Evolutionary conservation across 2,329 filamentous ascomycete species (phyloP).

Genomic region (Teratosphaeria destructans): DNA sequence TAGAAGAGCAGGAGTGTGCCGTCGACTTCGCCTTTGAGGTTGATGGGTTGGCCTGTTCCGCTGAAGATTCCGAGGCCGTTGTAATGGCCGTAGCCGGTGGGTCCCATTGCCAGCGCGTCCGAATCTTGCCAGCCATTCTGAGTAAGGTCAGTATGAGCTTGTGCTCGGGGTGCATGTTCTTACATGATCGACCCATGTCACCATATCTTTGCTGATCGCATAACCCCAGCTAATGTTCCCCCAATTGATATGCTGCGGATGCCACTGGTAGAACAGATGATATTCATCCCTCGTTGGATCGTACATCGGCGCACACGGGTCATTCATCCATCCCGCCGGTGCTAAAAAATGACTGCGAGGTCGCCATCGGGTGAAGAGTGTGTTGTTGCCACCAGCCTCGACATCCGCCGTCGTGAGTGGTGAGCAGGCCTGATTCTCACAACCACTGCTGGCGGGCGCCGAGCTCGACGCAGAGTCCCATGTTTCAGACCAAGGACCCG

Average conservation of each 20-base stretch:
- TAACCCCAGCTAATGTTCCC: constrained; percentile 43
- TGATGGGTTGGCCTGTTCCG: constrained; percentile 41
- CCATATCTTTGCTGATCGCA: constrained; percentile 40
- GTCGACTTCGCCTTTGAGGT: constrained; percentile 35
- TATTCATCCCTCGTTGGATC: constrained; percentile 39
- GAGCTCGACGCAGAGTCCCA: background rate
- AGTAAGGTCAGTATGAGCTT: constrained; percentile 8
- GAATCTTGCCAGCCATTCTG: constrained; percentile 37
- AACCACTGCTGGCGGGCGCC: background rate
- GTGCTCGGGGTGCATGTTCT: background rate
- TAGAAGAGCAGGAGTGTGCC: constrained; percentile 39
- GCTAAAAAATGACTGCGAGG: constrained; percentile 36
- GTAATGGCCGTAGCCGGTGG: constrained; percentile 34
- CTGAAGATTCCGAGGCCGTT: constrained; percentile 45
- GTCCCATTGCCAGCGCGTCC: constrained; percentile 30
- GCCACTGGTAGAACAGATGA: constrained; percentile 45
- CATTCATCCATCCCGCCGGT: constrained; percentile 37
- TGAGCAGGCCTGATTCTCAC: constrained; percentile 10
- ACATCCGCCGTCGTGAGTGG: constrained; percentile 23
- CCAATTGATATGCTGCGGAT: constrained; percentile 38
- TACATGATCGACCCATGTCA: constrained; percentile 25
- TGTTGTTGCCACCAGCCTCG: constrained; percentile 33
- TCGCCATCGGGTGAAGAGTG: constrained; percentile 40
- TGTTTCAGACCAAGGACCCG: background rate
- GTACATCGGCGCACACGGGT: constrained; percentile 43